These are phyloP conservation scores for Trypanosoma brucei DNA, from an alignment of 208 protist genomes.

Conservation along the genomic window DNA sequence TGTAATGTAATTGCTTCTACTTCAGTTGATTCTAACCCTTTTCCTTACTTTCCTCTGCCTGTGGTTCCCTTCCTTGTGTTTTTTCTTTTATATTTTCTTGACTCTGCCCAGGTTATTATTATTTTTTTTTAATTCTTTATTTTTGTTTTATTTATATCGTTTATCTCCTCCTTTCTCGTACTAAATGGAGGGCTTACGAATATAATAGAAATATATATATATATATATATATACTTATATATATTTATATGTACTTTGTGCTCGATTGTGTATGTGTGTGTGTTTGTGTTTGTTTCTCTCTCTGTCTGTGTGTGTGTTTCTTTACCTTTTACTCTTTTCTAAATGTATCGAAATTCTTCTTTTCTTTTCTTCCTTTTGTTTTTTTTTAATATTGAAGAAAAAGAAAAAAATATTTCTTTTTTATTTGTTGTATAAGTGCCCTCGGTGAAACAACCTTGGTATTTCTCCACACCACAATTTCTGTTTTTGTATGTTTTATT, in stretches of 20 bases:
- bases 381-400: too few relatives aligned
- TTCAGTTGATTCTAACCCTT: not conserved
- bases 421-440: too few relatives aligned
- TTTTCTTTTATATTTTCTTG: not conserved
- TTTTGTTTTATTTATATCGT: not conserved
- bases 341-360: not conserved
- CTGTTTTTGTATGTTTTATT: too few relatives aligned
- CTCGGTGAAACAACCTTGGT: too few relatives aligned
- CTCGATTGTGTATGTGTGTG: too few relatives aligned
- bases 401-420: too few relatives aligned
- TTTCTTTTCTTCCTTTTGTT: constrained; percentile 4
- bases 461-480: too few relatives aligned
- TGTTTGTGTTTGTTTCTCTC: too few relatives aligned
- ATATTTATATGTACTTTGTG: too few relatives aligned
- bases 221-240: too few relatives aligned
- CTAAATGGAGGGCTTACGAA: too few relatives aligned
- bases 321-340: not conserved
- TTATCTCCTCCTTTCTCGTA: not conserved
- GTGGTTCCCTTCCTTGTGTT: not conserved
- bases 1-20: not conserved
- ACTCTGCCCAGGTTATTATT: not conserved
- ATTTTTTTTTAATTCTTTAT: constrained; percentile 1
- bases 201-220: too few relatives aligned
- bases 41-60: not conserved
- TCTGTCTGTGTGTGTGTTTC: not conserved